Base-by-base conservation (phyloP, 2,329 filamentous ascomycete species). In the Aureobasidium zeae region DNA sequence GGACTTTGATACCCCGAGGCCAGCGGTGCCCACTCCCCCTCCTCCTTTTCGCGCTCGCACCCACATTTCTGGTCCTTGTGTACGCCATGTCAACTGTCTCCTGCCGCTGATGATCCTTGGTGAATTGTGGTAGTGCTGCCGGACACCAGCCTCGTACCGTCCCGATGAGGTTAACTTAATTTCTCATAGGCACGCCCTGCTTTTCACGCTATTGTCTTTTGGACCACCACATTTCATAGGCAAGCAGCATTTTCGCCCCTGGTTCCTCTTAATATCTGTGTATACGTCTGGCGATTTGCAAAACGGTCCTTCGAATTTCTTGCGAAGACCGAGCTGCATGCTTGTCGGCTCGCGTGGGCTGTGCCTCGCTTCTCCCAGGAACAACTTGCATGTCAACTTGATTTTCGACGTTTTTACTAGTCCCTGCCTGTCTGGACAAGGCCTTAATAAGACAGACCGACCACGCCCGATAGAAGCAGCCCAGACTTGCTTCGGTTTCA, bases 301-400 rank as follows among this genome's bases (percentile, higher is more conserved):
- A 24, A 43, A 43, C 22, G 28, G 30, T 47, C 13, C 24, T 32
- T 33, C 25, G 5, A 15, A n/a, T n/a, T n/a, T 28, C 19, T 35
- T 21, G 17, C 42, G 21, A 41, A 41, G 24, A 13, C 22, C 25
- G 35, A 32, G 35, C 30, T 46, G 44, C 36, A 46, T 31, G 11
- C 26, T 32, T 42, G n/a, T n/a, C 36, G 36, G 35, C 24, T 39
- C 44, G 22, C 35, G 34, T 36, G 42, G 36, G 25, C 25, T 38
- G 33, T 45, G 32, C 33, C 26, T 45, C 26, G 20, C 33, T 45
- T 25, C 15, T 25, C 17, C 33, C 42, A 45, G 42, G 42, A 36
- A 46, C 35, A 24, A 15, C 35, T 46, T 42, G 36, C 44, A 46
- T 46, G 44, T n/a, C n/a, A n/a, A n/a, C n/a, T n/a, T n/a, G n/a